These are phyloP conservation scores for Aspergillus sp. DNA, from an alignment of 2,329 filamentous ascomycete genomes.

Conservation along the genomic window DNA sequence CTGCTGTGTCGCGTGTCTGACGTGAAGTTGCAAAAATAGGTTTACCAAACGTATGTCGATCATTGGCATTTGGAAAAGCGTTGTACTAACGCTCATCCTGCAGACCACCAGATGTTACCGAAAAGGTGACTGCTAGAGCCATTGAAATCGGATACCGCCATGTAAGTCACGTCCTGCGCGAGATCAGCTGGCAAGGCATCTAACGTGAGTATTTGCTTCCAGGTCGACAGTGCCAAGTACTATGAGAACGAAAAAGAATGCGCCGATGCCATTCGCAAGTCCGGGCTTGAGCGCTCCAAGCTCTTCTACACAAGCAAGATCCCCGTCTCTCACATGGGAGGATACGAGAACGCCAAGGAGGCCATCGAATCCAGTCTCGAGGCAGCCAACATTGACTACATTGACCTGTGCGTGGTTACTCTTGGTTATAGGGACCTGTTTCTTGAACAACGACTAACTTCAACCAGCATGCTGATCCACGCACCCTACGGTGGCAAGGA, in stretches of 20 bases:
- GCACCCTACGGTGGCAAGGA: slow-evolving; percentile 35
- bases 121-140: slow-evolving; percentile 54
- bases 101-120: slow-evolving; percentile 53
- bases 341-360: slow-evolving; percentile 61
- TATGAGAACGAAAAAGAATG: slow-evolving; percentile 57
- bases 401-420: slow-evolving; percentile 53
- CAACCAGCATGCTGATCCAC: slow-evolving; percentile 32
- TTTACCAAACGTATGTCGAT: slow-evolving; percentile 35
- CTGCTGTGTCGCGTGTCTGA: not conserved
- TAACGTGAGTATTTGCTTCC: not conserved
- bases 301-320: slow-evolving; percentile 63
- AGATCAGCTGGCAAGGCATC: not conserved
- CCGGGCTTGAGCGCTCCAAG: slow-evolving; percentile 48
- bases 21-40: slow-evolving; percentile 18
- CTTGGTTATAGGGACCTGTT: too few species aligned
- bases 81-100: not conserved
- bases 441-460: slow-evolving; percentile 3
- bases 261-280: slow-evolving; percentile 48
- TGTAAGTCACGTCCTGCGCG: slow-evolving; percentile 28
- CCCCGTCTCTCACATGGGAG: slow-evolving; percentile 45
- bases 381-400: slow-evolving; percentile 59
- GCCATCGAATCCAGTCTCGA: slow-evolving; percentile 61
- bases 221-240: slow-evolving; percentile 55
- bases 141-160: slow-evolving; percentile 55
- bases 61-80: not conserved